These are phyloP conservation scores for Turnera subulata DNA, from an alignment of 345 rosid species.

Conservation along the genomic window DNA sequence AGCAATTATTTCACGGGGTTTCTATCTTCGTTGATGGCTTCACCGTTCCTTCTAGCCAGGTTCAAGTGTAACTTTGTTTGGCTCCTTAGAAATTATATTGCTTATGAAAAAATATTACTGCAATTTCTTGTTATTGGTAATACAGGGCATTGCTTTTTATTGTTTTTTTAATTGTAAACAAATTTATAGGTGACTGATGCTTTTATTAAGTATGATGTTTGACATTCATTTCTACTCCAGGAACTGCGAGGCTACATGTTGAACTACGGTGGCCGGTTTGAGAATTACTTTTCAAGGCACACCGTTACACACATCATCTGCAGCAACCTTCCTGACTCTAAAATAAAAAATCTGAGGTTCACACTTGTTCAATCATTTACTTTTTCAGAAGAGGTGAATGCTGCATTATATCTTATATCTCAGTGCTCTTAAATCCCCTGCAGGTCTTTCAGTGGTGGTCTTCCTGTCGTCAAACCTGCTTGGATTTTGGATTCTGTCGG, in stretches of 20 bases:
- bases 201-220: background rate
- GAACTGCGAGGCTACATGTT: conserved; percentile 76
- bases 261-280: conserved; percentile 67
- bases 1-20: conserved; percentile 69
- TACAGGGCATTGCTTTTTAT: no score
- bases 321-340: conserved; percentile 82
- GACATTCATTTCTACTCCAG: conserved; percentile 28
- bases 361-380: background rate
- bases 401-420: background rate
- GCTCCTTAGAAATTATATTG: no score
- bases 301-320: conserved; percentile 84
- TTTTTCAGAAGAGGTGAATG: background rate
- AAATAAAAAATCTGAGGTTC: conserved; percentile 83
- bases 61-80: conserved; percentile 9
- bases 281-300: conserved; percentile 84
- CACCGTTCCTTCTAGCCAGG: conserved; percentile 90
- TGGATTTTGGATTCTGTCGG: conserved; percentile 82
- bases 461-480: conserved; percentile 88
- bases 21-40: conserved; percentile 94
- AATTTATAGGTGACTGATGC: background rate
- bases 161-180: background rate
- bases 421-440: conserved; percentile 11
- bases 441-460: conserved; percentile 89
- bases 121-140: no score
- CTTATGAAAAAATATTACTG: no score